These are phyloP conservation scores for Monilinia fructicola DNA, from an alignment of 2,329 filamentous ascomycete species.

Conservation along the genomic window DNA sequence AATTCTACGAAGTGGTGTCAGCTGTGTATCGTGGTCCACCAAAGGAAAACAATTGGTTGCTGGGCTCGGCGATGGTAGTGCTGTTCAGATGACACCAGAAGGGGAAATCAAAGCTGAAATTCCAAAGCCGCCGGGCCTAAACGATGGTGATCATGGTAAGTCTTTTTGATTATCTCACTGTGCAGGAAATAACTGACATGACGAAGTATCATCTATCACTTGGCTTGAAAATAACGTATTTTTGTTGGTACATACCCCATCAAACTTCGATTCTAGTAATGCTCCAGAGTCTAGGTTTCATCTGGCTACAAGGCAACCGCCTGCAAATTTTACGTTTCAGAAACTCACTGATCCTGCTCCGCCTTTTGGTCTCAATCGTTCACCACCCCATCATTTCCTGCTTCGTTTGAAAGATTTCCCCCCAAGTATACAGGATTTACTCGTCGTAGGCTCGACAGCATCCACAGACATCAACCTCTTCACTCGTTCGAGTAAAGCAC, in stretches of 20 bases:
- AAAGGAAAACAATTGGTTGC: constrained; percentile 91
- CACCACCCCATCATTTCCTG: constrained; percentile 74
- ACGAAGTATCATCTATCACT: constrained; percentile 69
- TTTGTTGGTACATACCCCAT: constrained; percentile 73
- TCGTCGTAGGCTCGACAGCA: constrained; percentile 80
- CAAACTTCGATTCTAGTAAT: constrained; percentile 52
- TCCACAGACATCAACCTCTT: constrained; percentile 77
- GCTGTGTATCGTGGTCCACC: constrained; percentile 85
- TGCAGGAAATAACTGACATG: constrained; percentile 33
- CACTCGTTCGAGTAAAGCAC: constrained; percentile 66
- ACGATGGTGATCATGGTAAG: constrained; percentile 65
- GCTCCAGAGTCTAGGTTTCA: constrained; percentile 71
- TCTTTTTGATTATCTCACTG: constrained; percentile 26
- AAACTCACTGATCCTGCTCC: constrained; percentile 73
- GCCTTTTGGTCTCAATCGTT: constrained; percentile 64
- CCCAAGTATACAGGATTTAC: constrained; percentile 74
- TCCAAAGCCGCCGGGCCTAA: constrained; percentile 69
- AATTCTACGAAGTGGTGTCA: constrained; percentile 71
- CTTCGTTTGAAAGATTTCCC: constrained; percentile 76
- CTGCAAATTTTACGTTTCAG: constrained; percentile 65
- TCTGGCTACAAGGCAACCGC: constrained; percentile 68
- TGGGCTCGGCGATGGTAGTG: constrained; percentile 76
- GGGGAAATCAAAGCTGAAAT: constrained; percentile 76
- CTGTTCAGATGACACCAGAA: constrained; percentile 79
- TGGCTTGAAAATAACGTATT: constrained; percentile 92